These are phyloP conservation scores for Nemania sp. DNA, from an alignment of 2,329 filamentous ascomycete genomes.

Conservation along the genomic window DNA sequence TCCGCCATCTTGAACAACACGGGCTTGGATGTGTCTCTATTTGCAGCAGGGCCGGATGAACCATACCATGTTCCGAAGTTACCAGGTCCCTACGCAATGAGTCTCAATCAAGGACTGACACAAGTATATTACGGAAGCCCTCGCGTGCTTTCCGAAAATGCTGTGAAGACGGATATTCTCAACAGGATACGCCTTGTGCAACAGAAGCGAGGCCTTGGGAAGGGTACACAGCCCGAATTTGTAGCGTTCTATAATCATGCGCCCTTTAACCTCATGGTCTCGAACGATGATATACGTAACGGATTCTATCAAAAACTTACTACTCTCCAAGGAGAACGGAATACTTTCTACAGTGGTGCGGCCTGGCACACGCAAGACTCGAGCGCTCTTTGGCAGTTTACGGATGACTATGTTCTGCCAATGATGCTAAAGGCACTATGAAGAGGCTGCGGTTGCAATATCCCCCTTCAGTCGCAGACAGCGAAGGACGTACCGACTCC, in stretches of 20 bases:
- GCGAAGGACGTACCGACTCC: no score
- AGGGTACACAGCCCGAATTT: conserved; percentile 13
- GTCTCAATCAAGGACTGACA: not conserved
- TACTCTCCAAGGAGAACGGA: conserved; percentile 8
- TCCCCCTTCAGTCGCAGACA: no score
- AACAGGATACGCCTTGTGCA: conserved; percentile 1
- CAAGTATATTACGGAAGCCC: conserved; percentile 21
- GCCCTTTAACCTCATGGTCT: conserved; percentile 26
- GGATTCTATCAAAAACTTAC: conserved; percentile 18
- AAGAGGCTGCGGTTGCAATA: not conserved
- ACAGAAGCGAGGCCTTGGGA: not conserved
- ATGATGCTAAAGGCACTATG: not conserved
- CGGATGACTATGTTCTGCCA: not conserved
- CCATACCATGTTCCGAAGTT: conserved; percentile 15
- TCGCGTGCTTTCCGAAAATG: conserved; percentile 1
- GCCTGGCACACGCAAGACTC: not conserved
- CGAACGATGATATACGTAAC: conserved; percentile 15
- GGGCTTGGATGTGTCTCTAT: conserved; percentile 29
- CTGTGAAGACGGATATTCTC: conserved; percentile 18
- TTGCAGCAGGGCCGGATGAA: not conserved
- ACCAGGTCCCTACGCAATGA: not conserved
- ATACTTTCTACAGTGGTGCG: not conserved
- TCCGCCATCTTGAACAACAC: conserved; percentile 41
- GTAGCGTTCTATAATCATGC: conserved; percentile 15
- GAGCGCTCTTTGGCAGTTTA: not conserved